These are phyloP conservation scores for Vaccinium darrowii DNA, from an alignment of 148 eudicot species.

Conservation along the genomic window DNA sequence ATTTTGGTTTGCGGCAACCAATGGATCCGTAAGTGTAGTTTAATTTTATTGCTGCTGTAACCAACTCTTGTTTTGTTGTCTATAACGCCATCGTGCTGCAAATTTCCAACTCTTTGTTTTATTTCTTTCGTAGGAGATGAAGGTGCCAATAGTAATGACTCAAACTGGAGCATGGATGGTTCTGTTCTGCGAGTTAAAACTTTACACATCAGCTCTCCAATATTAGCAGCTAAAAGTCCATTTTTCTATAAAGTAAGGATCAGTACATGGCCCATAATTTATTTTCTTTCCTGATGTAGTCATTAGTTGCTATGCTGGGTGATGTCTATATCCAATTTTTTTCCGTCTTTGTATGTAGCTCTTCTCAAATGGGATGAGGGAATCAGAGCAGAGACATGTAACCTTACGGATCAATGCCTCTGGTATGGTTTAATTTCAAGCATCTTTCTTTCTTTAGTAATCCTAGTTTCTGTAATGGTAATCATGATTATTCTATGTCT, in stretches of 20 bases:
- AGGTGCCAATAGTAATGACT: slow-evolving; percentile 66
- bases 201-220: slow-evolving; percentile 93
- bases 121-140: slow-evolving; percentile 67
- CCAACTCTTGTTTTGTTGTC: neutral
- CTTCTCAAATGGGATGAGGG: slow-evolving; percentile 98
- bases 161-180: slow-evolving; percentile 80
- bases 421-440: slow-evolving; percentile 48
- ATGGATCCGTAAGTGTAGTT: neutral
- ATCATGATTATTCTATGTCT: neutral
- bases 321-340: neutral
- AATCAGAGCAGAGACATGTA: slow-evolving; percentile 97
- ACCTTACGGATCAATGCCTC: slow-evolving; percentile 81
- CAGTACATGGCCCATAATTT: neutral
- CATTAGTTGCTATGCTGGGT: neutral
- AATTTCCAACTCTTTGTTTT: neutral
- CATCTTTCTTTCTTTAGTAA: slow-evolving; percentile 8
- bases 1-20: neutral
- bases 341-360: slow-evolving; percentile 45
- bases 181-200: slow-evolving; percentile 64
- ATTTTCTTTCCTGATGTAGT: neutral
- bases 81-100: neutral
- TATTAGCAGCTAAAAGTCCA: slow-evolving; percentile 98
- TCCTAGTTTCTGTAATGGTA: neutral
- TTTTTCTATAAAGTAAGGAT: slow-evolving; percentile 80
- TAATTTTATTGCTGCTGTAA: neutral